Evolutionary conservation across 805 yeast species (phyloP).

Genomic region (Ogataea paradorogensis): DNA sequence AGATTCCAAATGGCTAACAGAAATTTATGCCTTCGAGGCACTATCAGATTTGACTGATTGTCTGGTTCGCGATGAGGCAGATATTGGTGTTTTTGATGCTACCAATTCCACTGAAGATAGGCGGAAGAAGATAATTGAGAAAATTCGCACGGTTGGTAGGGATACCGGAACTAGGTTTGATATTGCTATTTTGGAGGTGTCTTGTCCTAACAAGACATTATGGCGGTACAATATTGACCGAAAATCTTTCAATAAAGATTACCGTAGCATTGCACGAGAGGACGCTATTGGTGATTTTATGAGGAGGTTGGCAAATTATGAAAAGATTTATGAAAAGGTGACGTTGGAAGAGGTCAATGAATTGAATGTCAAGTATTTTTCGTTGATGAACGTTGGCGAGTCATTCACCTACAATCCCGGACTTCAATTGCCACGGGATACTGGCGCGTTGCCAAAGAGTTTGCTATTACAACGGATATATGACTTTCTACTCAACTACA

Average conservation of each 20-base stretch:
- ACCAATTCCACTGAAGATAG: constrained; percentile 55
- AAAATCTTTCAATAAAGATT: constrained; percentile 63
- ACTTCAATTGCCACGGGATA: constrained; percentile 28
- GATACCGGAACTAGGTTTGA: constrained; percentile 38
- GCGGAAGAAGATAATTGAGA: constrained; percentile 51
- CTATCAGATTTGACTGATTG: constrained; percentile 72
- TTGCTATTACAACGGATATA: constrained; percentile 28
- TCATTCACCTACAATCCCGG: constrained; percentile 34
- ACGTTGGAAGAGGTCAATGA: constrained; percentile 32
- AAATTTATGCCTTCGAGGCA: constrained; percentile 94
- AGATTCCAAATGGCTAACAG: constrained; percentile 59
- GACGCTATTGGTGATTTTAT: constrained; percentile 59
- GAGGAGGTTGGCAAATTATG: constrained; percentile 52
- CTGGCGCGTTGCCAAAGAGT: constrained; percentile 24
- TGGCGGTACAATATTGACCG: constrained; percentile 60
- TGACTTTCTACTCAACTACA: constrained; percentile 34
- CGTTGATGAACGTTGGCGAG: constrained; percentile 36
- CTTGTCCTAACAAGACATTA: constrained; percentile 50
- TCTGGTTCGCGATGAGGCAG: constrained; percentile 72
- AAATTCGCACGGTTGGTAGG: constrained; percentile 53
- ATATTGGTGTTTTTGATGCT: constrained; percentile 90
- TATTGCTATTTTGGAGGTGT: constrained; percentile 57
- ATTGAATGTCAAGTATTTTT: constrained; percentile 29
- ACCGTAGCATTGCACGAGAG: constrained; percentile 48
- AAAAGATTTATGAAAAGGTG: constrained; percentile 37